Base-by-base conservation (phyloP, 768 basidiomycete genomes). In the Lanmaoa rubissima region DNA sequence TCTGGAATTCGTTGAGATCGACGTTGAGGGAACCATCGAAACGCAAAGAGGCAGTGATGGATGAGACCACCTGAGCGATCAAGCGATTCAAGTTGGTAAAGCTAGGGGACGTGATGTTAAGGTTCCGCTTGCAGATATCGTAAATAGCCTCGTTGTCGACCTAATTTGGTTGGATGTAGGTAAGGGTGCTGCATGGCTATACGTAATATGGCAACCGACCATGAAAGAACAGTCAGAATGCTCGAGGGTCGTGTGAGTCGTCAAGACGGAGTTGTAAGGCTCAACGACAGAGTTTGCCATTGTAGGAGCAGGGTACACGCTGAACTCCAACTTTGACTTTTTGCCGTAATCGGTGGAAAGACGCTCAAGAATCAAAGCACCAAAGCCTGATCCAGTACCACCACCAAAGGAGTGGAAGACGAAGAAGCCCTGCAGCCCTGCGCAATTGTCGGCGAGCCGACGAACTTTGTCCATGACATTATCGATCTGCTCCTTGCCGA, bases 351-450 rank as follows among this genome's bases (percentile, higher is more conserved):
- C 96, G 56, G 89, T 90, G 17, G 95, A 95, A 51, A 99, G 86
- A 63, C 91, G 87, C 77, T 98, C 96, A 57, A 99, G 86, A 51
- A 98, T 84, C 63, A 98, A 85, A 50, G 96, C 94, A 67, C 96
- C 96, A 71, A 99, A 96, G 62, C 96, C 96, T 56, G 96, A 99
- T 60, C 96, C 96, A 61, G 96, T 98, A 75, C 96, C 96, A 69
- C 96, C 96, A 74, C 96, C 96, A 74, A 99, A 98, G 48, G 96
- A 99, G 81, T 98, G 96, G 87, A 98, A 98, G 65, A 97, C 94
- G 73, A 98, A 98, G 82, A 98, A 99, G 59, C 96, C 96, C 75
- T 98, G 96, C 28, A 98, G 87, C 67, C 96, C 96, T 53, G 83
- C 82, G 79, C 96, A 98, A 80, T 95, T 95, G 74, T 99, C 96